These are phyloP conservation scores for Ogataea siamensis DNA, from an alignment of 805 yeast genomes.

Conservation along the genomic window DNA sequence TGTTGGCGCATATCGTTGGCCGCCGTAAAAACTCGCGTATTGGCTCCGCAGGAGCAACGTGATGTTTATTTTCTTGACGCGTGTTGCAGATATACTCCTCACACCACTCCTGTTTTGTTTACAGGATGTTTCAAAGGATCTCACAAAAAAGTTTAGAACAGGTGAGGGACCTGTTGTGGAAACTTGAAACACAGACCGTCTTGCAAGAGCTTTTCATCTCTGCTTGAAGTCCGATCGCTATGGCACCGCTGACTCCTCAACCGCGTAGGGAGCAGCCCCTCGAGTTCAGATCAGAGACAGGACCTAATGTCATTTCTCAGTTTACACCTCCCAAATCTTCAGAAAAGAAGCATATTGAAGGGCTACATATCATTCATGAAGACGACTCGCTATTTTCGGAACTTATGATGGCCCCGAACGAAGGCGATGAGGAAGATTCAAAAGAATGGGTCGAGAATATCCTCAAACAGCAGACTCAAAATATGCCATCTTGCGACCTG, in stretches of 20 bases:
- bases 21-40: conserved; percentile 2
- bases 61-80: conserved; percentile 8
- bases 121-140: conserved; percentile 12
- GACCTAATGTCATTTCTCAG: not conserved
- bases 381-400: conserved; percentile 18
- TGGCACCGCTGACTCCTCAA: conserved; percentile 15
- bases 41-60: not conserved
- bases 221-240: conserved; percentile 1
- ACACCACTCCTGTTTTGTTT: conserved; percentile 19
- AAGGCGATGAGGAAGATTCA: conserved; percentile 15
- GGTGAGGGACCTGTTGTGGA: conserved; percentile 3
- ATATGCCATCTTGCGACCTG: conserved; percentile 14
- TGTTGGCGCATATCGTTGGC: not conserved
- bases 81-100: conserved; percentile 16
- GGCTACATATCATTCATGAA: conserved; percentile 9
- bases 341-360: conserved; percentile 6
- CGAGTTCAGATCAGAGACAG: not conserved
- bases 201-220: not conserved
- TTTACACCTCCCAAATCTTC: conserved; percentile 22
- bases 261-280: conserved; percentile 6
- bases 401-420: conserved; percentile 12
- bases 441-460: conserved; percentile 23
- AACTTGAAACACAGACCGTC: conserved; percentile 5
- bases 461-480: conserved; percentile 15
- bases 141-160: conserved; percentile 1